phyloP scores from a whole-genome alignment of 768 basidiomycete genomes.

The Boletus sp. region DNA sequence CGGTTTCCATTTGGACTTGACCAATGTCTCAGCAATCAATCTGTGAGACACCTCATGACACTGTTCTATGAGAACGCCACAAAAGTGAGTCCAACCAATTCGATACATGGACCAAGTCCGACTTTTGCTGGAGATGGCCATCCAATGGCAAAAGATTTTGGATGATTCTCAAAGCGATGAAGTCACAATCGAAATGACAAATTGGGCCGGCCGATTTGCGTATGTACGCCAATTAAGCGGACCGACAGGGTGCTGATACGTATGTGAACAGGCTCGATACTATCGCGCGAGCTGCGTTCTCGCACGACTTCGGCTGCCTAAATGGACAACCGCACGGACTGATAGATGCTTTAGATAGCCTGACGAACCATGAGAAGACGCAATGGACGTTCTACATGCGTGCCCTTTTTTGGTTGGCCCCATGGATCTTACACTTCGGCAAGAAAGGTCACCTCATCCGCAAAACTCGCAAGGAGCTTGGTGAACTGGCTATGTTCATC shows the following conservation, averaged over 20 bases:
- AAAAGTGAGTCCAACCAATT: conserved; percentile 25
- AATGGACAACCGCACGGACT: conserved; percentile 47
- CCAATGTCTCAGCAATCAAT: conserved; percentile 41
- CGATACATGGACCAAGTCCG: not conserved
- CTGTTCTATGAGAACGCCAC: conserved; percentile 56
- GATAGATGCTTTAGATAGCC: conserved; percentile 51
- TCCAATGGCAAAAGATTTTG: conserved; percentile 48
- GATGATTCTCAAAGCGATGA: conserved; percentile 41
- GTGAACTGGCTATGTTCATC: conserved; percentile 49
- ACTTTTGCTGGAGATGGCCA: conserved; percentile 36
- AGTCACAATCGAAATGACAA: conserved; percentile 52
- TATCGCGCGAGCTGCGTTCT: conserved; percentile 60
- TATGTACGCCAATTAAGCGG: conserved; percentile 30
- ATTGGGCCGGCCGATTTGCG: conserved; percentile 64
- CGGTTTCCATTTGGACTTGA: not conserved
- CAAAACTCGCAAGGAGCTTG: conserved; percentile 52
- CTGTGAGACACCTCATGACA: conserved; percentile 48
- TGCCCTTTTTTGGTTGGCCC: conserved; percentile 60
- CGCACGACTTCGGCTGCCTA: conserved; percentile 59
- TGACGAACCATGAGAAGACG: conserved; percentile 61
- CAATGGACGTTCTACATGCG: conserved; percentile 62
- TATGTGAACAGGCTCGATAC: conserved; percentile 48
- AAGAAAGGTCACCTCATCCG: conserved; percentile 59
- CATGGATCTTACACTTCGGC: conserved; percentile 53
- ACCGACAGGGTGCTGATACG: not conserved